Base-by-base conservation (phyloP, 2,329 filamentous ascomycete genomes). In the Fusarium subtropicale region DNA sequence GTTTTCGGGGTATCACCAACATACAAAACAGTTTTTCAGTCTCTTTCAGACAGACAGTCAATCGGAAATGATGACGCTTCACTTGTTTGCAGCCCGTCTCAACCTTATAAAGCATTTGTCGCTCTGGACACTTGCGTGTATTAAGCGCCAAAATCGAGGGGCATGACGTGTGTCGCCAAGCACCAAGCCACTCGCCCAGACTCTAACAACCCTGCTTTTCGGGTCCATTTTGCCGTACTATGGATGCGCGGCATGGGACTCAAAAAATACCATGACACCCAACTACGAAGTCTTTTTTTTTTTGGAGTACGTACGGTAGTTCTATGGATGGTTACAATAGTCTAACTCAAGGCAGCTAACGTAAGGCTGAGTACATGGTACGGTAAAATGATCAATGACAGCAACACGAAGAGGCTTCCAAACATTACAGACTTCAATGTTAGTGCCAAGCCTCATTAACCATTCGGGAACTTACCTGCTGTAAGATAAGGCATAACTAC, bases 91-190 rank as follows among this genome's bases (percentile, higher is more conserved):
- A 55, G 54, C 39, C 45, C 16, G 24, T 30, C 42, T 46, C 60
- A 34, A 47, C 42, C 56, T 58, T 68, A 45, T 54, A 64, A 71
- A n/a, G 36, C 18, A 53, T 56, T 56, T 51, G 34, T 57, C 45
- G 33, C 31, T 50, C 57, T 63, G 34, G 33, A 46, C 55, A 57
- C 57, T 70, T 68, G 63, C 60, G 61, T 54, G 59, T 66, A 41
- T 44, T 50, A 71, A 72, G 68, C 68, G 70, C 66, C 62, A 66
- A 69, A 60, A 66, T 48, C 71, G 73, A 75, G 70, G 68, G 71
- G 68, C 73, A 75, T 75, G 73, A 75, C 73, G 73, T 75, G 73
- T 74, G 70, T 69, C 56, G 73, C 73, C 73, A 75, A 75, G 73
- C 69, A 63, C 73, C 69, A 75, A 75, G 73, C 73, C 73, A 75